A percentile compares a stretch with the other conserved stretches of the same genome.
phyloP scores from a whole-genome alignment of 2,329 filamentous ascomycete species.

The Trichocomaceae sp. region DNA sequence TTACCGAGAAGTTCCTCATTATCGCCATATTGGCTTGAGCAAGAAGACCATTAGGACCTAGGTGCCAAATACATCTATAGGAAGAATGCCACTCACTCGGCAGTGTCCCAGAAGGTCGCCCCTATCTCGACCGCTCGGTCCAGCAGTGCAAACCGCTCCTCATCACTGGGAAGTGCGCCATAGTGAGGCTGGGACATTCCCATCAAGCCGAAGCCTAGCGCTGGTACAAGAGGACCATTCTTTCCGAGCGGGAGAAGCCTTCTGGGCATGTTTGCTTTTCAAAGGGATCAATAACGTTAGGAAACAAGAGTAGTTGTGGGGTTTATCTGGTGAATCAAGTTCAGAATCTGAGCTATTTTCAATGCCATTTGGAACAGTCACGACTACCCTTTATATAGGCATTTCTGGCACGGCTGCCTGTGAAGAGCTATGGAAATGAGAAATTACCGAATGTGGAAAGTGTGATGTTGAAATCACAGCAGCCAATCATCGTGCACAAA shows the following conservation, averaged over 20 bases:
- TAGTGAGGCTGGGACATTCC: constrained; percentile 17
- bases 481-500: neutral
- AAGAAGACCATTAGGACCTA: constrained; percentile 18
- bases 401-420: neutral
- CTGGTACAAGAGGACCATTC: neutral
- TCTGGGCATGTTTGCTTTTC: constrained; percentile 3
- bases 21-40: constrained; percentile 6
- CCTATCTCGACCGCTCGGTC: constrained; percentile 42
- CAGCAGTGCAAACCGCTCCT: constrained; percentile 40
- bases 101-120: constrained; percentile 40
- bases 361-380: neutral
- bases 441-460: constrained; percentile 3
- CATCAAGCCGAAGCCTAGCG: constrained; percentile 8
- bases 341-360: too few relatives aligned
- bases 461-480: neutral
- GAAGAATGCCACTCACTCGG: constrained; percentile 17
- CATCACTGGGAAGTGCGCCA: constrained; percentile 29
- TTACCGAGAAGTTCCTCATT: constrained; percentile 8
- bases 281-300: neutral
- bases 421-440: neutral
- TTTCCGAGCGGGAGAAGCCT: constrained; percentile 4
- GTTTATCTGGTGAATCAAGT: neutral
- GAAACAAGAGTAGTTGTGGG: neutral
- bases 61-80: constrained; percentile 22
- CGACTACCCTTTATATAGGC: neutral